A percentile compares a stretch with the other conserved stretches of the same genome.
Conservation (phyloP, 345 rosid species). For the Raphanus raphanistrum region DNA sequence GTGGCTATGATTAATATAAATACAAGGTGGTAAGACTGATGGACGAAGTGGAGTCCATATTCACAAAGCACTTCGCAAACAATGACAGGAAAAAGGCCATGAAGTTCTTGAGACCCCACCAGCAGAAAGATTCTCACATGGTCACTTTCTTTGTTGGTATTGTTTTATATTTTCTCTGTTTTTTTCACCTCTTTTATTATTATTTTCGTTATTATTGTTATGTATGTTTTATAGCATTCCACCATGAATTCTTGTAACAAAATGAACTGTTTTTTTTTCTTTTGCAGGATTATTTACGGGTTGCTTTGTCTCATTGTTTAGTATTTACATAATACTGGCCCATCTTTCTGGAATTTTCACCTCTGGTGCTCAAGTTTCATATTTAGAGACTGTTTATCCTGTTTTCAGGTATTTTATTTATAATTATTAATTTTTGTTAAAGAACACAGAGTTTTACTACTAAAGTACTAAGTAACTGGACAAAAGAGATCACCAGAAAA, state of each 20-base stretch:
- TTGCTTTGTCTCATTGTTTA: conserved; percentile 74
- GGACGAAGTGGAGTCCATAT: conserved; percentile 98
- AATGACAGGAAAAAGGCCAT: conserved; percentile 95
- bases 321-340: conserved; percentile 72
- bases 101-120: conserved; percentile 92
- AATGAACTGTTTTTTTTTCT: neutral
- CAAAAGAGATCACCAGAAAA: neutral
- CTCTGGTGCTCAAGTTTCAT: conserved; percentile 46
- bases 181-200: neutral
- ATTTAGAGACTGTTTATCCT: conserved; percentile 85
- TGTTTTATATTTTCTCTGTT: conserved; percentile 8
- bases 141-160: conserved; percentile 98
- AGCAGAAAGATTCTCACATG: conserved; percentile 86
- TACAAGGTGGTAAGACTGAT: conserved; percentile 75
- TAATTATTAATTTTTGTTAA: neutral
- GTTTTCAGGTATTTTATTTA: conserved; percentile 71
- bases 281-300: conserved; percentile 89
- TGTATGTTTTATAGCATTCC: neutral
- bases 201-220: neutral
- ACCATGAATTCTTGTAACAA: neutral
- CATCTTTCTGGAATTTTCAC: conserved; percentile 75
- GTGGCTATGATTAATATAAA: conserved; percentile 11
- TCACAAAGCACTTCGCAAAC: conserved; percentile 95
- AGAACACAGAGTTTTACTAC: neutral
- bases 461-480: neutral